Evolutionary conservation across 805 yeast species (phyloP), one percentile per base, ranked within the genome.

Genomic region (Barnettozyma californica): DNA sequence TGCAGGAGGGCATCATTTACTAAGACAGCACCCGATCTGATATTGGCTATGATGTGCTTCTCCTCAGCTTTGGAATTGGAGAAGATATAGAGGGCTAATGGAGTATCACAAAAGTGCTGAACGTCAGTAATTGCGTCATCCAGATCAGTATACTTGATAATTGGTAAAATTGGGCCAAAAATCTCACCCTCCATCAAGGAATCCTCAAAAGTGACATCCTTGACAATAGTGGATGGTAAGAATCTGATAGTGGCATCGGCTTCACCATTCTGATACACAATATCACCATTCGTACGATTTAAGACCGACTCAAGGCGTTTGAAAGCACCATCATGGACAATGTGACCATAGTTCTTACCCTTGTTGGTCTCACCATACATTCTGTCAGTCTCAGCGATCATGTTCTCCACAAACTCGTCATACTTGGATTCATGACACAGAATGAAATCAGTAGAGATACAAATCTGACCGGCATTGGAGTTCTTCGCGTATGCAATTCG

Each of bases 391-490:
- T 58, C 19, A 73, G 73, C 57, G 46, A 73, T 58, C 47, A 78
- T 60, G 7, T 66, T 70, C 1, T 56, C 56, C 8, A 80, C 66
- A 44, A 87, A 77, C 53, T 76, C 68, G 25, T 70, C 77, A 58
- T 82, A 79, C 20, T 81, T 66, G 3, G 72, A 64, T 48, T 74
- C 78, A 50, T 84, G 88, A n/a, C 81, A 84, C 41, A 88, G 59
- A 5, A 85, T 68, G 60, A 89, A 91, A 68, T 92, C 98, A 9
- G 91, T 85, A 9, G 96, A 87, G 36, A 88, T 86, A 70, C 97
- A 91, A 2, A 94, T 82, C 69, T 91, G 98, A 16, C 98, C 98
- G 16, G 86, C 78, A 62, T 89, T 92, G 29, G 78, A 68, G 61
- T 83, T 84, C 56, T 84, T 80, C 16, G 91, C 92, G 87, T 94